Evolutionary conservation across 352 stramenopile species (phyloP), one percentile per base, ranked within the genome.

Genomic region (Blastocystis sp.): DNA sequence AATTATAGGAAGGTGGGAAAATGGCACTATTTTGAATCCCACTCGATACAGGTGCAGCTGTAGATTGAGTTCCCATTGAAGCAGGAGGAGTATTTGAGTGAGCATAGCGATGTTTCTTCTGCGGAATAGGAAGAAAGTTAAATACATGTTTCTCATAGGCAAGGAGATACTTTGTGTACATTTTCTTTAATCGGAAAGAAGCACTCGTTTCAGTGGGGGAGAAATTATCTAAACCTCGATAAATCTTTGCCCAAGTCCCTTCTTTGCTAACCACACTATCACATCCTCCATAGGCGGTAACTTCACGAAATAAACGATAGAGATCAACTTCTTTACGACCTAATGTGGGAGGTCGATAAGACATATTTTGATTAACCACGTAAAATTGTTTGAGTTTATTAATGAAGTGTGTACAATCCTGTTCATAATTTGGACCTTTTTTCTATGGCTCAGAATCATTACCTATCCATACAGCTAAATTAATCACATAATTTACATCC

Each of bases 161-260:
- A 0, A 89, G 48, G 48, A 89, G 53, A 56, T 89, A 89, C 30
- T 89, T 89, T 27, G 37, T 89, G 48, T 89, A 89, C 78, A 89
- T 89, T 51, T 89, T 89, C 78, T 89, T 89, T 24, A 89, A 57
- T 2, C 78, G 78, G 59, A 89, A 89, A 4, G 78, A 89, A 9
- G 78, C 78, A 19, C 35, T 62, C 9, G 78, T 89, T 42, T 89
- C 78, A 7, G 78, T 89, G 6, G 78, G 78, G 7, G 60, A 79
- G 59, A 79, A 89, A 40, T 89, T 89, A 40, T 89, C 78, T 22
- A 89, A 48, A 17, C 60, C 60, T 33, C 78, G 78, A 40, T 89
- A 89, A 22, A 89, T 89, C 30, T 89, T 79, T 9, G 78, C 78
- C 78, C 78, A 89, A 6, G 78, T 89, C 33, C 78, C 78, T 30